These are phyloP conservation scores for Mucor circinelloides DNA, from an alignment of 371 early-diverging fungal genomes.

Conservation along the genomic window DNA sequence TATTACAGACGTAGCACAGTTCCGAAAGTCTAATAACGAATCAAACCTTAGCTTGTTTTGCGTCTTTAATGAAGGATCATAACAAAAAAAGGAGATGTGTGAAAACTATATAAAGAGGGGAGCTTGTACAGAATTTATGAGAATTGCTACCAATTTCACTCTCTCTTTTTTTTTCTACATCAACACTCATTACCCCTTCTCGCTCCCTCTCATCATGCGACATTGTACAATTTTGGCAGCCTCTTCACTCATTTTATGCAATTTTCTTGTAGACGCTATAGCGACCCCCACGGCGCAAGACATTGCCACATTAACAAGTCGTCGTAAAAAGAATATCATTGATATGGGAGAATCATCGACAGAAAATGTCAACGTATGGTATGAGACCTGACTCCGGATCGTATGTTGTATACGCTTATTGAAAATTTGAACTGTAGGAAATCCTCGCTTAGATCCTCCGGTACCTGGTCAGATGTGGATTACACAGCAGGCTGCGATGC, in stretches of 20 bases:
- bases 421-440: constrained; percentile 5
- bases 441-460: constrained; percentile 4
- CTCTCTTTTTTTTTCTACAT: not conserved
- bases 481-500: constrained; percentile 24
- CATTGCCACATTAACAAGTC: not conserved
- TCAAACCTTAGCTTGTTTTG: not conserved
- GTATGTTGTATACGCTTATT: not conserved
- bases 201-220: constrained; percentile 5
- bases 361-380: constrained; percentile 1
- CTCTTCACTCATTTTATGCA: constrained; percentile 2
- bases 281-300: not conserved
- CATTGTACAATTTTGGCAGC: constrained; percentile 1
- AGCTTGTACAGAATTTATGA: not conserved
- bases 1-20: not conserved
- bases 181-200: not conserved
- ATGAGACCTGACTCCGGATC: not conserved
- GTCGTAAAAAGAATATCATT: not conserved
- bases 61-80: not conserved
- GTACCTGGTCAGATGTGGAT: constrained; percentile 27
- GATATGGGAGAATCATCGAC: not conserved
- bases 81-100: not conserved
- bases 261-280: constrained; percentile 1
- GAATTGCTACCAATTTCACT: not conserved
- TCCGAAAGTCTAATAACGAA: not conserved
- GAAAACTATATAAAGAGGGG: constrained; percentile 1